Conservation (phyloP, 2,329 filamentous ascomycete genomes). For the Trichophyton simii region DNA sequence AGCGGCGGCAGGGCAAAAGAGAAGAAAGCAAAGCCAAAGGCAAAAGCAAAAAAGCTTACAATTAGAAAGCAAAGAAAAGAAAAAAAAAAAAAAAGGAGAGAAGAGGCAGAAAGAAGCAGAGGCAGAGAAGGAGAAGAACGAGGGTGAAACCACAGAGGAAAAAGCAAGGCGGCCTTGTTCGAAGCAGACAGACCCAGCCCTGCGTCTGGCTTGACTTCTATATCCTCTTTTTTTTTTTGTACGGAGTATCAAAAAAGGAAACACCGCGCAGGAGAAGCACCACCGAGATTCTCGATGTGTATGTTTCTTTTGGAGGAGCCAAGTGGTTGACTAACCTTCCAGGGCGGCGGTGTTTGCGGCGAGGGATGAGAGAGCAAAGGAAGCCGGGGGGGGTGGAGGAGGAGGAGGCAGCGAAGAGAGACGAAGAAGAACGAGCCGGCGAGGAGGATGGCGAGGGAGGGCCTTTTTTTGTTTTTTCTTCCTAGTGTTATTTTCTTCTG, state of each 20-base stretch:
- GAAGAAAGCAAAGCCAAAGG: neutral
- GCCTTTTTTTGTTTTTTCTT: neutral
- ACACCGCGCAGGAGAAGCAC: neutral
- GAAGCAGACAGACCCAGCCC: neutral
- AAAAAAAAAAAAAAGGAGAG: neutral
- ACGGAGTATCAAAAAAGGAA: neutral
- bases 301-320: neutral
- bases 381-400: neutral
- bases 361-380: neutral
- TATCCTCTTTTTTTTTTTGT: neutral
- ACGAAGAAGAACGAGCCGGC: neutral
- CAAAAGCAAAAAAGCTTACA: constrained; percentile 1
- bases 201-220: neutral
- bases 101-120: neutral
- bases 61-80: constrained; percentile 4
- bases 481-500: neutral
- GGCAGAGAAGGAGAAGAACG: neutral
- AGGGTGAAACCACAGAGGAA: neutral
- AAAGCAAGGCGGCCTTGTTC: neutral
- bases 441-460: neutral
- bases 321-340: neutral
- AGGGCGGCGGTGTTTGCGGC: neutral
- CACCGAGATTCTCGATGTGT: neutral
- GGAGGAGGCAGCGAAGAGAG: neutral
- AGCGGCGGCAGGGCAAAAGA: constrained; percentile 4